These are phyloP conservation scores for Globisporangium yorkense DNA, from an alignment of 352 stramenopile genomes.

Conservation along the genomic window DNA sequence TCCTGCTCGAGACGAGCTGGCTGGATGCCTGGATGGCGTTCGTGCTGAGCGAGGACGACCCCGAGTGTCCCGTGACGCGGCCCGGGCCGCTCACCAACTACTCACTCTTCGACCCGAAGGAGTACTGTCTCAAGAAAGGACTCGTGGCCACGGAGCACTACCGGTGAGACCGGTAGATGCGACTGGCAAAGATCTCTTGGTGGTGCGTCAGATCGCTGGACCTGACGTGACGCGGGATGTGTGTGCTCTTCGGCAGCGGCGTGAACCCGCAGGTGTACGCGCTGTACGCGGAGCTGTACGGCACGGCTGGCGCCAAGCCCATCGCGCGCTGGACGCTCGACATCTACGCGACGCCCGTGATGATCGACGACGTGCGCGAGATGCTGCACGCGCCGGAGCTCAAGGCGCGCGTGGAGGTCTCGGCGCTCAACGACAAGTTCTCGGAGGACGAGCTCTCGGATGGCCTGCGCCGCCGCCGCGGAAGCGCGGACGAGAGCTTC, in stretches of 20 bases:
- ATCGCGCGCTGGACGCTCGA: conserved; percentile 74
- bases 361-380: conserved; percentile 68
- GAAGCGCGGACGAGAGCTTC: conserved; percentile 35
- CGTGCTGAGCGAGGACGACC: conserved; percentile 60
- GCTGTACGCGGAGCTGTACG: conserved; percentile 73
- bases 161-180: conserved; percentile 17
- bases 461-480: not conserved
- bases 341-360: conserved; percentile 70
- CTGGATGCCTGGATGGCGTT: conserved; percentile 79
- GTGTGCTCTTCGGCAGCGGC: conserved; percentile 19
- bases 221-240: too few relatives aligned
- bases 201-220: too few relatives aligned
- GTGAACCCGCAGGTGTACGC: conserved; percentile 78
- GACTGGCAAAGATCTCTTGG: too few relatives aligned
- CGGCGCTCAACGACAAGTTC: conserved; percentile 57
- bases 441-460: conserved; percentile 14
- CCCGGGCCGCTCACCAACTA: conserved; percentile 67
- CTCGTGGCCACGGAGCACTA: conserved; percentile 68
- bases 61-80: conserved; percentile 34
- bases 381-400: conserved; percentile 67
- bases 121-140: conserved; percentile 56
- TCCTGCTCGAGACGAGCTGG: conserved; percentile 72
- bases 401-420: conserved; percentile 55
- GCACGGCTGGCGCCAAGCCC: conserved; percentile 49
- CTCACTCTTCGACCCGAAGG: conserved; percentile 61